Evolutionary conservation across 2,329 filamentous ascomycete species (phyloP).

Genomic region (Samsoniella hepiali): DNA sequence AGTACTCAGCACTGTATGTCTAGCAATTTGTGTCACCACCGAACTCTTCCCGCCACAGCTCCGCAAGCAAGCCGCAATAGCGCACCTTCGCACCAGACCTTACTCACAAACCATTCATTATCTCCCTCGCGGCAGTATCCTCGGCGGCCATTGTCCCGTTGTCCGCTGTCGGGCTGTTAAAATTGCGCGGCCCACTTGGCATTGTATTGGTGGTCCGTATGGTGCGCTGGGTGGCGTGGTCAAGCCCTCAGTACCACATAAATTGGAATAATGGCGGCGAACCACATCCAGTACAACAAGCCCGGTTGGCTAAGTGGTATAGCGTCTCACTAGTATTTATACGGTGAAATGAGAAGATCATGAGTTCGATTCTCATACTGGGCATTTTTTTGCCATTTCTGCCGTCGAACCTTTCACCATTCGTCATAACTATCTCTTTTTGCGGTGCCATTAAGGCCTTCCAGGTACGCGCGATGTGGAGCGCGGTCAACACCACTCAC

Average conservation of each 20-base stretch:
- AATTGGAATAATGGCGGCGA: constrained; percentile 1
- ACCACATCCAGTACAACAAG: constrained; percentile 16
- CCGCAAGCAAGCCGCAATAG: not conserved
- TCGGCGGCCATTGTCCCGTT: not conserved
- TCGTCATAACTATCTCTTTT: not conserved
- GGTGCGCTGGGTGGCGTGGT: not conserved
- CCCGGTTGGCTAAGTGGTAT: constrained; percentile 32
- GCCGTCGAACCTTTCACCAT: not conserved
- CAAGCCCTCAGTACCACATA: constrained; percentile 1
- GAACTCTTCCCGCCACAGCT: not conserved
- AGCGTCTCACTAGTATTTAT: constrained; percentile 31
- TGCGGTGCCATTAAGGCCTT: not conserved
- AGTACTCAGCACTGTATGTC: not conserved
- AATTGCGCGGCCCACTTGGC: constrained; percentile 9
- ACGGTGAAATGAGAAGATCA: constrained; percentile 29
- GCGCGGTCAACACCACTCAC: not conserved
- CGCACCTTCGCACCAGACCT: not conserved
- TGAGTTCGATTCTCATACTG: constrained; percentile 31
- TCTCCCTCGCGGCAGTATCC: not conserved
- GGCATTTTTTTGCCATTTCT: constrained; percentile 24
- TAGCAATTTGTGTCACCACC: not conserved
- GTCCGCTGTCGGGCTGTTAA: not conserved
- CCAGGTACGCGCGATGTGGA: not conserved
- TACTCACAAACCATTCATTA: not conserved
- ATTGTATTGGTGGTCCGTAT: not conserved